Percentiles rank a stretch among this genome's conserved stretches.
Evolutionary conservation across 805 yeast genomes (phyloP).

Genomic region (Candida sphagnicola): DNA sequence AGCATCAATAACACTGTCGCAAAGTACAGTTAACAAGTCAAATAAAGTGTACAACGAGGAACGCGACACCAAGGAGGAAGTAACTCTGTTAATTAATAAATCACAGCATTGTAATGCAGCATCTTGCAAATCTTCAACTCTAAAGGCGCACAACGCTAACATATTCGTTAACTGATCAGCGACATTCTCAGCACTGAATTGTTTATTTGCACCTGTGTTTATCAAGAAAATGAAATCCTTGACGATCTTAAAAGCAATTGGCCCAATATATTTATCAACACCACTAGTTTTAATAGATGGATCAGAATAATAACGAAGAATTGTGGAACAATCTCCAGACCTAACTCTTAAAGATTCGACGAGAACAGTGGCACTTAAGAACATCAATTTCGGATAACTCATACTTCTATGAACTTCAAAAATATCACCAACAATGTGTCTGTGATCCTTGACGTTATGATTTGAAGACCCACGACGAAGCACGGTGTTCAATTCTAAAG

Average conservation of each 20-base stretch:
- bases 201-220: constrained; percentile 48
- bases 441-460: constrained; percentile 72
- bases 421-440: constrained; percentile 51
- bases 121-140: constrained; percentile 68
- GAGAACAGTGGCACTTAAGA: constrained; percentile 75
- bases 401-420: constrained; percentile 48
- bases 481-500: constrained; percentile 87
- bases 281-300: constrained; percentile 65
- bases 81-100: constrained; percentile 57
- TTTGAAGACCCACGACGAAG: constrained; percentile 86
- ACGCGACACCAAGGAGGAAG: constrained; percentile 75
- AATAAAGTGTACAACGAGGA: constrained; percentile 70
- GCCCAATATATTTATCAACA: constrained; percentile 63
- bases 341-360: constrained; percentile 76
- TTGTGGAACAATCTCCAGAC: constrained; percentile 77
- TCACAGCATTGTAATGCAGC: constrained; percentile 79
- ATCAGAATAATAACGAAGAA: constrained; percentile 77
- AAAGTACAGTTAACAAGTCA: constrained; percentile 74
- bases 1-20: constrained; percentile 78
- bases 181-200: constrained; percentile 51
- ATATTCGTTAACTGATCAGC: constrained; percentile 69
- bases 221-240: constrained; percentile 52
- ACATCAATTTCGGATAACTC: constrained; percentile 79
- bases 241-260: constrained; percentile 57
- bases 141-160: constrained; percentile 71